Evolutionary conservation across 768 basidiomycete genomes (phyloP).

Genomic region (Boletus insuetus): DNA sequence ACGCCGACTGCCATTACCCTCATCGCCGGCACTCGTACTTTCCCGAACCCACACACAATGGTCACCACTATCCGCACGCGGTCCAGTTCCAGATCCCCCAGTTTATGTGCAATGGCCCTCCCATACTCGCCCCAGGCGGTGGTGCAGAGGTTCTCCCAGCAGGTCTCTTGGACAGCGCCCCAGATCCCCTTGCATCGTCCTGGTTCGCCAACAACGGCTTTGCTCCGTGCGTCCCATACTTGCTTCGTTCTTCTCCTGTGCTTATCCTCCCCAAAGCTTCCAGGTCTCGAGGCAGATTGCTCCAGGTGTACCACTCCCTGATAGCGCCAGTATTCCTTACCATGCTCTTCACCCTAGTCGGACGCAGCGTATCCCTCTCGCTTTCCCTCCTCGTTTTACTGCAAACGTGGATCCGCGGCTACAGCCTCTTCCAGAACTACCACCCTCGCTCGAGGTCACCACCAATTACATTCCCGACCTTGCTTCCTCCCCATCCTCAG

Average conservation of each 20-base stretch:
- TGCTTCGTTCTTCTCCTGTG: neutral
- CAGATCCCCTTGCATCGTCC: constrained; percentile 33
- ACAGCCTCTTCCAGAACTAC: constrained; percentile 3
- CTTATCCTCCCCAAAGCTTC: constrained; percentile 25
- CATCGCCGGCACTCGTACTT: neutral
- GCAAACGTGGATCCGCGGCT: constrained; percentile 1
- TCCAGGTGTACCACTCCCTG: neutral
- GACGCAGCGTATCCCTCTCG: neutral
- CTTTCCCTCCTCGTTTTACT: neutral
- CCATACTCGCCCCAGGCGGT: constrained; percentile 65
- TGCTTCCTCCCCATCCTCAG: neutral
- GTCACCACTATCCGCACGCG: constrained; percentile 17
- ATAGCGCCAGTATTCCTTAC: neutral
- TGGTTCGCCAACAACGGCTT: constrained; percentile 56
- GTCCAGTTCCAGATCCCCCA: constrained; percentile 62
- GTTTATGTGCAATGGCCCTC: constrained; percentile 56
- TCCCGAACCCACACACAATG: constrained; percentile 1
- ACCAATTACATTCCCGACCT: constrained; percentile 6
- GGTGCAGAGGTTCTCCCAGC: constrained; percentile 71
- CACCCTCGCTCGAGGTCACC: constrained; percentile 2
- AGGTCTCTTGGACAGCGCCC: constrained; percentile 30
- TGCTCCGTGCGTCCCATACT: constrained; percentile 20
- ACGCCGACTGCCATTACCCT: constrained; percentile 9
- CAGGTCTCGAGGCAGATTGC: constrained; percentile 18
- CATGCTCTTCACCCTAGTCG: neutral